These are phyloP conservation scores for Orbilia blumenaviensis DNA, from an alignment of 2,329 filamentous ascomycete species.

Conservation along the genomic window DNA sequence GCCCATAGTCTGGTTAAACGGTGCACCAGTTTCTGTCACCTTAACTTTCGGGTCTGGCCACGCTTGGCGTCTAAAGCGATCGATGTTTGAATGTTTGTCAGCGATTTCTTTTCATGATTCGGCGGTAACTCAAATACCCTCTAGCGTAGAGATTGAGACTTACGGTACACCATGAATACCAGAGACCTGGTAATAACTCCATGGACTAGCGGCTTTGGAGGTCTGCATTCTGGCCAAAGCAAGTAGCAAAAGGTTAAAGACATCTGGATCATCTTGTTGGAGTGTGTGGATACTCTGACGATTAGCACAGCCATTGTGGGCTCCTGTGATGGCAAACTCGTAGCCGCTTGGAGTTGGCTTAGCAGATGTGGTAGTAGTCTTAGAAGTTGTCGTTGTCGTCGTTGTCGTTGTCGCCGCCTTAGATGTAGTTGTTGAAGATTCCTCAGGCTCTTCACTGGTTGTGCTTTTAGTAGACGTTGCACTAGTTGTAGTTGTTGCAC, in stretches of 20 bases:
- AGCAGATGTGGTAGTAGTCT: constrained; percentile 1
- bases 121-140: no score
- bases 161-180: constrained; percentile 43
- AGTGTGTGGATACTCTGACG: constrained; percentile 19
- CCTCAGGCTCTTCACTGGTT: neutral
- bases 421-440: neutral
- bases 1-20: constrained; percentile 11
- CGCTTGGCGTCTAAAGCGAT: constrained; percentile 11
- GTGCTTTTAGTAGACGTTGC: neutral
- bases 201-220: neutral
- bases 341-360: neutral
- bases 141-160: no score
- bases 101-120: neutral
- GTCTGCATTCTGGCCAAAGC: constrained; percentile 10
- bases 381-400: neutral
- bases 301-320: constrained; percentile 14
- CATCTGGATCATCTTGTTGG: constrained; percentile 20
- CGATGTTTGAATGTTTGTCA: neutral
- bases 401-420: neutral
- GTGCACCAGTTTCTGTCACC: neutral
- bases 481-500: neutral
- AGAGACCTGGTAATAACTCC: constrained; percentile 35
- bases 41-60: constrained; percentile 25
- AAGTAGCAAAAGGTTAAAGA: constrained; percentile 26
- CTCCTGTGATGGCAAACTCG: constrained; percentile 7